Base-by-base conservation (phyloP, 768 basidiomycete species). In the Nevesoporus exiguus region DNA sequence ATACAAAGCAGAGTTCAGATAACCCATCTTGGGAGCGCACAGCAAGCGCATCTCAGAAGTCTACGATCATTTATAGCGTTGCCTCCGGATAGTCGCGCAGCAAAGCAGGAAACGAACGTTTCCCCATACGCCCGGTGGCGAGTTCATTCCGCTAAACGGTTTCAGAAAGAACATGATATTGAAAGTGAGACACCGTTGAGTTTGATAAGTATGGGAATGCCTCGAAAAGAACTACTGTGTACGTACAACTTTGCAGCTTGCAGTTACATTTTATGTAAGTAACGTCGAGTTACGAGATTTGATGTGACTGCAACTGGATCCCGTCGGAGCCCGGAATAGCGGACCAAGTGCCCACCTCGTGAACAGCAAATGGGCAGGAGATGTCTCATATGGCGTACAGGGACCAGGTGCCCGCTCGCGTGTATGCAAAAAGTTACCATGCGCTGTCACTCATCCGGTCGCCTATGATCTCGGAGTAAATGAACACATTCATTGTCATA, bases 31-130 rank as follows among this genome's bases (percentile, higher is more conserved):
- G 49, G 31, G 29, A 33, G 17, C 21, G 30, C 36, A 13, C 41
- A 37, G 5, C 25, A 15, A 40, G 17, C n/a, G 2, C 36, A 9
- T 21, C 11, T 4, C 15, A 13, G 36, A 19, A 10, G 27, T 34
- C 25, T 21, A 22, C 17, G 29, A n/a, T 27, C 29, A 21, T 59
- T 59, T 60, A 60, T 59, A 46, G 37, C 8, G 19, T 46, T 44
- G 10, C 9, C 19, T 33, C 25, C 29, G 19, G 3, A 6, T 19
- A 4, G 27, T 9, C 36, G 11, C 17, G 25, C 19, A 21, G 47
- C 48, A 40, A 39, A 41, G 21, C 27, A 19, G 27, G 47, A 48
- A 37, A 29, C 11, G 25, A 13, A 31, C 7, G 5, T 22, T 7
- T 7, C 7, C 25, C 13, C 13, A 21, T 49, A 21, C 29, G 3